These are phyloP conservation scores for Pontederia crassipes DNA, from an alignment of 176 grass and related monocot genomes.

Conservation along the genomic window DNA sequence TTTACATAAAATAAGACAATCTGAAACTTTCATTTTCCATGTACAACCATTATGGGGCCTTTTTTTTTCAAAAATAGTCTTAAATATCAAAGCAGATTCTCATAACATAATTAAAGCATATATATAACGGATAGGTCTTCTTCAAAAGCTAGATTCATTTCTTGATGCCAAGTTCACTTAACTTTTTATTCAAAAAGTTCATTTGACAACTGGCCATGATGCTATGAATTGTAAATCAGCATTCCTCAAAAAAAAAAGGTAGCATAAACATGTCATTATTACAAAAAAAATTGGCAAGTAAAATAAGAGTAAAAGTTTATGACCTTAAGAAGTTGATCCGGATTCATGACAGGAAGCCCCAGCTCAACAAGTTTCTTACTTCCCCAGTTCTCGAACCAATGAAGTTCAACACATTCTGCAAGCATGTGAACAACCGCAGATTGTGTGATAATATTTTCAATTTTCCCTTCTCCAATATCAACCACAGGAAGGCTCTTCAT, in stretches of 20 bases:
- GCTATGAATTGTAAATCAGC: too few relatives aligned
- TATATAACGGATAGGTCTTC: too few relatives aligned
- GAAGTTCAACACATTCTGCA: conserved; percentile 83
- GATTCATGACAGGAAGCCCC: conserved; percentile 79
- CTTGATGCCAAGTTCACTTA: too few relatives aligned
- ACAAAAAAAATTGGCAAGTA: neutral
- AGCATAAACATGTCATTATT: neutral
- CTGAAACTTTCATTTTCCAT: too few relatives aligned
- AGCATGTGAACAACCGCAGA: conserved; percentile 90
- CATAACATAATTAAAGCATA: too few relatives aligned
- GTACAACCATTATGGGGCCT: too few relatives aligned
- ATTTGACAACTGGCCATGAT: too few relatives aligned
- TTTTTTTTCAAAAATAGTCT: too few relatives aligned
- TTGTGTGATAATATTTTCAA: conserved; percentile 93
- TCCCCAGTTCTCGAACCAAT: conserved; percentile 95
- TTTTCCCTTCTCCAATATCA: conserved; percentile 67
- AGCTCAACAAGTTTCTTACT: conserved; percentile 63
- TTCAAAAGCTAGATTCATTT: too few relatives aligned
- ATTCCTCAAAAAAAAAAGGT: neutral
- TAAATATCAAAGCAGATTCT: too few relatives aligned
- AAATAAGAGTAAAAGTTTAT: neutral
- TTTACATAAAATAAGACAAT: too few relatives aligned
- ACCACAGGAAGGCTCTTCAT: conserved; percentile 96
- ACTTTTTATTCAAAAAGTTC: too few relatives aligned
- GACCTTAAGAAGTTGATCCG: conserved; percentile 66